Evolutionary conservation across 306 rosid species (phyloP), one percentile per base, ranked within the genome.

Genomic region (Lathyrus tuberosus): DNA sequence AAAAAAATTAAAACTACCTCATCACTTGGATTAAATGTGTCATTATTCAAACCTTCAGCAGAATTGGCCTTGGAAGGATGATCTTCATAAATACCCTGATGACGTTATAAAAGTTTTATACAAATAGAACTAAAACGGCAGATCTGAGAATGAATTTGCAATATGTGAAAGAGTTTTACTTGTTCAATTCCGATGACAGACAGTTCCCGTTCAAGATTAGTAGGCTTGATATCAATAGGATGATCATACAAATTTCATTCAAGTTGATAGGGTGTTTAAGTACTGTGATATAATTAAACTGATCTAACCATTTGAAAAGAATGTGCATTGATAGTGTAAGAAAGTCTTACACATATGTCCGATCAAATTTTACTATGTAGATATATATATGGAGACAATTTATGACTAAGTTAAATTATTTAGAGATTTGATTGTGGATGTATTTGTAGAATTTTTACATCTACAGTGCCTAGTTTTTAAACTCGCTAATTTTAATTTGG

Each of bases 201-300:
- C 69, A 82, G 77, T 69, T 84, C 88, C 62, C 79, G 78, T 72
- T 85, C 89, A 48, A 67, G 76, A 66, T 84, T 65, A 67, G 80
- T 62, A 14, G 97, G 98, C 80, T 93, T 93, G 79, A 84, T 79
- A 68, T 93, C 97, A 61, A 84, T 41, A 72, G 85, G 82, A 28
- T 85, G 77, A 73, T 83, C 96, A 97, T 93, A 81, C 81, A 77
- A 69, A 74, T 73, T 67, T 61, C 82, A 76, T 38, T 65, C 69
- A 76, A 46, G 72, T 61, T 66, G 74, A 73, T 47, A 6, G 15
- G 53, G 6, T 24, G 56, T 44, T 37, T 26, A 38, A 65, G 37
- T 51, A 73, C 47, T 67, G 15, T 14, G 51, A 18, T 16, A 44
- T 53, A 49, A 65, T 35, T 31, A 54, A 75, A 18, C 44, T 52